Conservation (phyloP, 1,284 basidiomycete species). For the Ceratobasidium sp. region DNA sequence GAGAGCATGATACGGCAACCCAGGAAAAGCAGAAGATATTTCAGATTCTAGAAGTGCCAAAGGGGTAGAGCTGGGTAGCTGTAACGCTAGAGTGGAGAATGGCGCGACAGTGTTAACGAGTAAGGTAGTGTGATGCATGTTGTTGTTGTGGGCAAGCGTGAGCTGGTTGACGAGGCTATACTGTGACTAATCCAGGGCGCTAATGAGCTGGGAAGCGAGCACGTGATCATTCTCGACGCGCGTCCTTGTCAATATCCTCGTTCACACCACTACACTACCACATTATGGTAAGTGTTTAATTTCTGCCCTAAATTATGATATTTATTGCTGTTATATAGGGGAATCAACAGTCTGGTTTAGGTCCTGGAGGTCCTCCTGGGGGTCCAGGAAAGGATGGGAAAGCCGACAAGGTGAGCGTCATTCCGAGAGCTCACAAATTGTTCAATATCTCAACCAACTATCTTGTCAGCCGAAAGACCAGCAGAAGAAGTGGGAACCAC, state of each 20-base stretch:
- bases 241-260: constrained; percentile 19
- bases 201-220: constrained; percentile 1
- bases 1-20: constrained; percentile 22
- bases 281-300: constrained; percentile 13
- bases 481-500: constrained; percentile 99
- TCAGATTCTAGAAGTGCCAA: constrained; percentile 60
- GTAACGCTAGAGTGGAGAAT: constrained; percentile 75
- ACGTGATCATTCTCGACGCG: constrained; percentile 20
- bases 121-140: constrained; percentile 56
- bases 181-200: background rate
- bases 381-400: constrained; percentile 66
- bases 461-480: constrained; percentile 55
- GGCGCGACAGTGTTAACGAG: constrained; percentile 80
- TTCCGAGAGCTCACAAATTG: background rate
- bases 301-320: background rate
- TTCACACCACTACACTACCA: constrained; percentile 3
- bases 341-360: constrained; percentile 79
- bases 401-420: constrained; percentile 59
- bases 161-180: background rate
- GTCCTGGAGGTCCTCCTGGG: constrained; percentile 57
- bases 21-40: constrained; percentile 6
- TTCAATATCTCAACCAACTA: background rate
- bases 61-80: constrained; percentile 63
- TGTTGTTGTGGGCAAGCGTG: background rate
- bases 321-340: constrained; percentile 62